Conservation (phyloP, 2,329 filamentous ascomycete species). For the Verticillium longisporum region DNA sequence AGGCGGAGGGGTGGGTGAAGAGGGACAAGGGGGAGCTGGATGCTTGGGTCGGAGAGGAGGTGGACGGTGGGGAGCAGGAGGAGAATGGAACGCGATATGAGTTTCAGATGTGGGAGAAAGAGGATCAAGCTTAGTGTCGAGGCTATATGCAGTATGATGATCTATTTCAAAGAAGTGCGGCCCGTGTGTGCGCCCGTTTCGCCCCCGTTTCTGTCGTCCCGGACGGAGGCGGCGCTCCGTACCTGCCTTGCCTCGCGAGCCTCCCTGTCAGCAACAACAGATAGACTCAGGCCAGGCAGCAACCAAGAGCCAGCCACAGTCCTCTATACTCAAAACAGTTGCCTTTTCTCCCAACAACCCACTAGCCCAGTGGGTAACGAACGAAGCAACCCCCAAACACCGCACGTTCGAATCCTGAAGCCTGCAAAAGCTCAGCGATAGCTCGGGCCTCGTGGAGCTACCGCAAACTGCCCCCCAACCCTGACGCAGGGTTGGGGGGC, state of each 20-base stretch:
- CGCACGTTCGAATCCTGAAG: background rate
- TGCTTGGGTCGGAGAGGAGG: slow-evolving; percentile 59
- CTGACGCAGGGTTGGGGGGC: background rate
- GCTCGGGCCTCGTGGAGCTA: background rate
- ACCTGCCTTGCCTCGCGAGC: too few species aligned
- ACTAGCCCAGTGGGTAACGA: background rate
- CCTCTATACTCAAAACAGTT: background rate
- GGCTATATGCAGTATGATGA: background rate
- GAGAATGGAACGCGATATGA: slow-evolving; percentile 62
- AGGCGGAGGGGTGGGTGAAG: slow-evolving; percentile 2
- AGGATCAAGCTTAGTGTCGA: background rate
- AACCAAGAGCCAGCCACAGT: background rate
- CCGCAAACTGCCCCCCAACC: background rate
- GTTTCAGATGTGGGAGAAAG: slow-evolving; percentile 68
- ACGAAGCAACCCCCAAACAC: background rate
- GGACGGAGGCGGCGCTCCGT: too few species aligned
- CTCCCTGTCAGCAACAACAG: background rate
- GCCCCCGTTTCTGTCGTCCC: too few species aligned
- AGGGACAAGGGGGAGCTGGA: slow-evolving; percentile 43
- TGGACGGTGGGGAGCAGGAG: slow-evolving; percentile 47
- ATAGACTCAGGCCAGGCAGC: background rate
- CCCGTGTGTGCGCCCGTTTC: too few species aligned
- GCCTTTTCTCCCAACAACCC: background rate
- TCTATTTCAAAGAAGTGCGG: too few species aligned
- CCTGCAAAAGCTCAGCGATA: background rate